Base-by-base conservation (phyloP, 768 basidiomycete species). In the Suillus spraguei region DNA sequence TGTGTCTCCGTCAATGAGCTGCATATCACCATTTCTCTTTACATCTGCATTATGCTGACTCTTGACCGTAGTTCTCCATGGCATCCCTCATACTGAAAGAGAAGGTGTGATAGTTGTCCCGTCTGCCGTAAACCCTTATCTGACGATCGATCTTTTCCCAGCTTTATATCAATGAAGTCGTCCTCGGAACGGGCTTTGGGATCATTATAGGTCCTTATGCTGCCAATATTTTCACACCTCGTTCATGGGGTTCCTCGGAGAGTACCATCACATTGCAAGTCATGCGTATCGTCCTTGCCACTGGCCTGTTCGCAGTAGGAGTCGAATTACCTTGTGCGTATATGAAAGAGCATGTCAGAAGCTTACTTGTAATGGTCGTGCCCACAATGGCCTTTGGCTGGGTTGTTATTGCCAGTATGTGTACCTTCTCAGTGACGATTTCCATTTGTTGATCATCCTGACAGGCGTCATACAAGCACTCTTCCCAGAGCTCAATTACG, bases 251-350 rank as follows among this genome's bases (percentile, higher is more conserved):
- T 32, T 41, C 71, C 4, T 68, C 74, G 10, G 70, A 79, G 38
- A 77, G 76, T 42, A 81, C 85, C 69, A 85, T 99, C 63, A 98
- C 95, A 1, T 82, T 93, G 22, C 95, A 97, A 75, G 77, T 97
- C 28, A 95, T 89, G 78, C 84, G 95, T 9, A 77, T 97, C 39
- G 91, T 97, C 55, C 90, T 99, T 50, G 95, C 90, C 3, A 89
- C 92, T 2, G 93, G 94, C 24, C 85, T 99, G 1, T 99, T 99
- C 69, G 92, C 95, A 10, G 93, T 98, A 41, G 97, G 97, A 3
- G 93, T 97, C 24, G 96, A 99, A 73, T 81, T 98, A 41, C 96
- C 97, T 0, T 81, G 85, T 63, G 85, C 87, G 0, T 98, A 98
- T 79, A 87, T 98, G 82, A 80, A 81, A 32, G 82, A 87, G 35